Evolutionary conservation across 1,284 basidiomycete genomes (phyloP), one percentile per base, ranked within the genome.

Genomic region (Neonothopanus nambi): DNA sequence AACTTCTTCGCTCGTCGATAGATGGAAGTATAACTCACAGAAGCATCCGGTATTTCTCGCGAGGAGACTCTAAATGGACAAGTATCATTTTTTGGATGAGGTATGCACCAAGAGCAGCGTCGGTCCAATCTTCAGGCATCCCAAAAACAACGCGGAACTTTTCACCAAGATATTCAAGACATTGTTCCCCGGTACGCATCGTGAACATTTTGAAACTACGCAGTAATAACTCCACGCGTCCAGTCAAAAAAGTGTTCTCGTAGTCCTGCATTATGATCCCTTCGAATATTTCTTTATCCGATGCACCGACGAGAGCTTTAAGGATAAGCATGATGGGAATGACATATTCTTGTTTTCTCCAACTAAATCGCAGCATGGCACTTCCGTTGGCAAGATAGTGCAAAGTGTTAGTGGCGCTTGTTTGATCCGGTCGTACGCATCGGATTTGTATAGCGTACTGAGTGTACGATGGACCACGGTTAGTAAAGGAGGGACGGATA

Each of bases 261-360:
- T 95, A 94, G 69, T 98, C 96, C 65, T 95, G 89, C 86, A 98
- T 97, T 63, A 97, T 89, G 61, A 99, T 81, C n/a, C 93, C 92
- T 69, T 96, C 91, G 65, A 99, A 99, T 56, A 99, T 95, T 70
- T 99, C 97, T 70, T 91, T 93, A 77, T 99, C 97, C 20, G 91
- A 94, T 13, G 95, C 93, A 56, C 88, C 83, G n/a, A 95, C 85
- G 36, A 99, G 84, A 30, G 95, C 95, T 68, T 99, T 99, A 62
- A 99, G 81, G 63, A 99, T 82, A 58, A 99, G 85, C 85, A 99
- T 95, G 67, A 98, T 90, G 3, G 97, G 97, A 41, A 99, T 93
- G 67, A 98, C 95, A 73, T 98, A 99, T 79, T 99, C 97, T 67
- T 97, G 93, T 74, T 99, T 99, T 51, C 95, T 78, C 94, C 93